A percentile compares a stretch with the other conserved stretches of the same genome.
phyloP scores from a whole-genome alignment of 2,329 filamentous ascomycete species.

The Verticillium zaregamsianum region DNA sequence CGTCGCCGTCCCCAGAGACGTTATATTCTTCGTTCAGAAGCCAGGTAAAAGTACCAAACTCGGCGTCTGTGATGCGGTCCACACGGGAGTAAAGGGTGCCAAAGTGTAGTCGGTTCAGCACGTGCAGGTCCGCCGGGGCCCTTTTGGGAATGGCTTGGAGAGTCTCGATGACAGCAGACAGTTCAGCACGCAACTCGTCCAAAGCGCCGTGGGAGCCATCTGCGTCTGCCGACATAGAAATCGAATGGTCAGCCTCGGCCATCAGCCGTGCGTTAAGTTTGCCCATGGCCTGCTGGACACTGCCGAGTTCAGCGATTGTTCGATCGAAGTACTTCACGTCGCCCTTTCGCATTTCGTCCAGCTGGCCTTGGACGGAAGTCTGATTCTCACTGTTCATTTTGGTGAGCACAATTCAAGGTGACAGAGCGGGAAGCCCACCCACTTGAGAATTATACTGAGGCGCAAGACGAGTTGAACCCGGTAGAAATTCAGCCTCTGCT shows the following conservation, averaged over 20 bases:
- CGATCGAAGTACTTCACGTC: background rate
- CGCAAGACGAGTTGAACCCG: constrained; percentile 2
- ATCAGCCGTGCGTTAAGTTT: background rate
- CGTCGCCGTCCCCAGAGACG: background rate
- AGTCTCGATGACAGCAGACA: background rate
- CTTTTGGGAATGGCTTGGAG: background rate
- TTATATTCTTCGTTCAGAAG: background rate
- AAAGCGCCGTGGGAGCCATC: background rate
- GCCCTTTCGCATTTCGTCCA: background rate
- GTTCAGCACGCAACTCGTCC: background rate
- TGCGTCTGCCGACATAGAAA: background rate
- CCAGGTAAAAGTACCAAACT: background rate
- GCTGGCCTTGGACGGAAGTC: background rate
- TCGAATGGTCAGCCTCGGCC: background rate
- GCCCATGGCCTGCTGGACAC: background rate
- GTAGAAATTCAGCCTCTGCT: background rate
- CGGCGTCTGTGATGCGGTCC: background rate
- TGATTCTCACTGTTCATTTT: background rate
- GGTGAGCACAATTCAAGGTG: too few species aligned
- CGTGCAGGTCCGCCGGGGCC: background rate
- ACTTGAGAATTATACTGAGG: background rate
- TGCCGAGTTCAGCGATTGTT: background rate
- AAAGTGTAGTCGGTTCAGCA: background rate
- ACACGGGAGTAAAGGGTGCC: background rate
- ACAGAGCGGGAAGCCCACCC: background rate